Conservation (phyloP, 2,329 filamentous ascomycete species). For the Emergomyces pasteurianus region DNA sequence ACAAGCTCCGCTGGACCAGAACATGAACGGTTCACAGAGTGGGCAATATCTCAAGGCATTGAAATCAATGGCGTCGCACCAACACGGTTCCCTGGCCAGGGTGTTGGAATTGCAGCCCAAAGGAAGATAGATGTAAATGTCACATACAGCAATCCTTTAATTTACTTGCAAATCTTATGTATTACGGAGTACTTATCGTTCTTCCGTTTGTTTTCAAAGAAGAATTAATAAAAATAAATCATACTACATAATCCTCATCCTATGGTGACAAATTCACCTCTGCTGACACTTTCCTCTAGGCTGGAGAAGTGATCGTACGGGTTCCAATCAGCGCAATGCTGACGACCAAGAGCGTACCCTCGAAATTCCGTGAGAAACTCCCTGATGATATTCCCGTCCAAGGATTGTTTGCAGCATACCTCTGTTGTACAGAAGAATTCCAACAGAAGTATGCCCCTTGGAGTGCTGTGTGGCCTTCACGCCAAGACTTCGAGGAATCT, state of each 20-base stretch:
- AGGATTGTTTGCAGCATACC: conserved; percentile 57
- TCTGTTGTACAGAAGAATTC: conserved; percentile 40
- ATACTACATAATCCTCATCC: conserved; percentile 2
- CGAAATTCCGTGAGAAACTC: conserved; percentile 40
- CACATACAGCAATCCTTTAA: background rate
- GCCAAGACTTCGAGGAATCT: conserved; percentile 45
- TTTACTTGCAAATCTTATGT: background rate
- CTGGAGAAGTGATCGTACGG: conserved; percentile 49
- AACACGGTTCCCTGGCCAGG: conserved; percentile 55
- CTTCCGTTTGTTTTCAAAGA: background rate
- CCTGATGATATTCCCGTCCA: conserved; percentile 51
- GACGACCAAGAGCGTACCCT: conserved; percentile 49
- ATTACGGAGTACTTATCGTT: background rate
- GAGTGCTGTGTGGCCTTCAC: conserved; percentile 50
- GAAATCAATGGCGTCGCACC: conserved; percentile 56
- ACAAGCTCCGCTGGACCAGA: conserved; percentile 19
- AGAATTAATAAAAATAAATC: background rate
- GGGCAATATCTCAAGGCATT: conserved; percentile 56
- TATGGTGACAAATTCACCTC: background rate
- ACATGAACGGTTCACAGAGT: conserved; percentile 49
- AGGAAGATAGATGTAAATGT: conserved; percentile 49
- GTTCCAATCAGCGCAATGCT: conserved; percentile 55
- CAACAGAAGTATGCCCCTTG: conserved; percentile 43
- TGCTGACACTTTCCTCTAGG: conserved; percentile 26
- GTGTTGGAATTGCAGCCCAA: conserved; percentile 66